phyloP scores from a whole-genome alignment of 768 basidiomycete genomes.

The Mycena galopus region DNA sequence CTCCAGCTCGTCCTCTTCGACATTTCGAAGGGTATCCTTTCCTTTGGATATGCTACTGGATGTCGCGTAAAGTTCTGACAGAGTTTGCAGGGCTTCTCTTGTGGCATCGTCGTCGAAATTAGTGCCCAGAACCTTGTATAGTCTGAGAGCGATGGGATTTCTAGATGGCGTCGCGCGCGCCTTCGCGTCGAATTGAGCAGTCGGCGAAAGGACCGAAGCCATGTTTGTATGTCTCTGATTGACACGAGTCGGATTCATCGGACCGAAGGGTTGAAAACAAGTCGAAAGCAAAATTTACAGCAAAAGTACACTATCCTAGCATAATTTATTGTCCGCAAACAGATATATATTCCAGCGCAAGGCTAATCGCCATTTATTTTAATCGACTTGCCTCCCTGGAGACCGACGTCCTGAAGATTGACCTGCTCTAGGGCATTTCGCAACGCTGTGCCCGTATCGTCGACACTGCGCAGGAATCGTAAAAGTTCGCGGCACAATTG shows the following conservation, averaged over 20 bases:
- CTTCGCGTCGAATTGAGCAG: slow-evolving; percentile 33
- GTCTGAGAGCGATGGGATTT: slow-evolving; percentile 85
- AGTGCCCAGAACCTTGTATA: slow-evolving; percentile 92
- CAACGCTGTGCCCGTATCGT: slow-evolving; percentile 84
- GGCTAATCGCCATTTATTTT: slow-evolving; percentile 22
- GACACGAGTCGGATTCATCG: slow-evolving; percentile 4
- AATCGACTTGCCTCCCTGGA: slow-evolving; percentile 2
- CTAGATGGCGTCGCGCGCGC: slow-evolving; percentile 50
- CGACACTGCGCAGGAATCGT: slow-evolving; percentile 93
- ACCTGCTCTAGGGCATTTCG: slow-evolving; percentile 70
- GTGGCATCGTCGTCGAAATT: slow-evolving; percentile 85
- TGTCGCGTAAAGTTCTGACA: slow-evolving; percentile 81
- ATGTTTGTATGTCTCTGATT: slow-evolving; percentile 9
- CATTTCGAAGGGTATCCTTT: slow-evolving; percentile 48
- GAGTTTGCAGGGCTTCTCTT: slow-evolving; percentile 83
- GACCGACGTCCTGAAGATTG: slow-evolving; percentile 34
- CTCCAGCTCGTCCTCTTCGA: slow-evolving; percentile 51
- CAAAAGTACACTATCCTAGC: slow-evolving; percentile 1
- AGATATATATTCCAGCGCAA: not conserved
- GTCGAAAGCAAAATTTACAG: slow-evolving; percentile 6
- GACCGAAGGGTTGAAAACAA: not conserved
- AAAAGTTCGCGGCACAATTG: slow-evolving; percentile 92
- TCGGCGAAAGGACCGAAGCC: slow-evolving; percentile 31
- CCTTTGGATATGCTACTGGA: slow-evolving; percentile 44
- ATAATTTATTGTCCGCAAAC: slow-evolving; percentile 13